Percentiles rank a stretch among this genome's conserved stretches.
These are phyloP conservation scores for Capronia epimyces DNA, from an alignment of 2,329 filamentous ascomycete species.

Conservation along the genomic window DNA sequence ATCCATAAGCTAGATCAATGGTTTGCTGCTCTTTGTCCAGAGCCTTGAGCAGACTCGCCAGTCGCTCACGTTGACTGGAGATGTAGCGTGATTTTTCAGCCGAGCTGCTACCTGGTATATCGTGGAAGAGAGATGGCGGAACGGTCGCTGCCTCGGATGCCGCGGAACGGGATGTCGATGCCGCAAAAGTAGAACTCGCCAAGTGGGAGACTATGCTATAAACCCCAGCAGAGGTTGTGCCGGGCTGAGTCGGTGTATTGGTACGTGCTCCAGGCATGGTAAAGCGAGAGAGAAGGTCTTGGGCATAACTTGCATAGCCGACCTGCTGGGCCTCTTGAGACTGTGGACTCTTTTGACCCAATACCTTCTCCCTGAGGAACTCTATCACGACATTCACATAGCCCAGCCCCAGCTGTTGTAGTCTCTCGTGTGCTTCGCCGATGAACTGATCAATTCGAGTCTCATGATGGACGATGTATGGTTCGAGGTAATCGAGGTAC, in stretches of 20 bases:
- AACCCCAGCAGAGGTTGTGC: conserved; percentile 56
- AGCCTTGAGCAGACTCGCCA: conserved; percentile 67
- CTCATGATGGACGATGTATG: conserved; percentile 84
- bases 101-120: conserved; percentile 49
- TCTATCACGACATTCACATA: conserved; percentile 69
- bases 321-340: conserved; percentile 34
- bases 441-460: conserved; percentile 85
- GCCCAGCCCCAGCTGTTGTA: conserved; percentile 68
- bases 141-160: conserved; percentile 21
- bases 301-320: conserved; percentile 58
- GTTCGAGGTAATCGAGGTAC: conserved; percentile 80
- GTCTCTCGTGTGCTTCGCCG: conserved; percentile 69
- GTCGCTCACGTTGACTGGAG: conserved; percentile 68
- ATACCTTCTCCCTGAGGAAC: conserved; percentile 64
- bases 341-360: conserved; percentile 66
- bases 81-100: conserved; percentile 71
- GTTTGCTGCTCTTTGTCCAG: conserved; percentile 72
- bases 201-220: conserved; percentile 73
- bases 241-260: conserved; percentile 36
- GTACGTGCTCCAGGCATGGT: conserved; percentile 68
- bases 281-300: conserved; percentile 78
- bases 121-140: conserved; percentile 61
- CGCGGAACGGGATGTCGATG: conserved; percentile 11
- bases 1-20: conserved; percentile 45
- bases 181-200: conserved; percentile 51